phyloP scores from a whole-genome alignment of 345 rosid genomes.

The Leavenworthia alabamica region DNA sequence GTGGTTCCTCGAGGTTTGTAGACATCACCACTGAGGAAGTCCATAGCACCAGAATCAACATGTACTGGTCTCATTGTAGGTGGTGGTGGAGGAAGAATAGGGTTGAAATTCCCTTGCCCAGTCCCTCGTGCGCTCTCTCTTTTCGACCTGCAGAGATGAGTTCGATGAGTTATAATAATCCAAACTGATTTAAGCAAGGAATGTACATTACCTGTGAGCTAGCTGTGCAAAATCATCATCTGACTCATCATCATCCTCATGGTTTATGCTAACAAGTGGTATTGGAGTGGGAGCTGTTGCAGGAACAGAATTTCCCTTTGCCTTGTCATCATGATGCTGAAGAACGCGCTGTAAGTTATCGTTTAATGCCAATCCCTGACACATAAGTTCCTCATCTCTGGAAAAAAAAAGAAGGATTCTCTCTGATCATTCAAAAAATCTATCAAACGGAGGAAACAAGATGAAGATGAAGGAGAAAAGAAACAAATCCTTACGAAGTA shows the following conservation, averaged over 20 bases:
- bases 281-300: slow-evolving; percentile 47
- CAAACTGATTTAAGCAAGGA: background rate
- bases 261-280: slow-evolving; percentile 44
- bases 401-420: slow-evolving; percentile 17
- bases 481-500: slow-evolving; percentile 48
- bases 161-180: background rate
- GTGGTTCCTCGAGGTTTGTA: slow-evolving; percentile 51
- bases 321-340: slow-evolving; percentile 70
- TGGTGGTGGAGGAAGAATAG: slow-evolving; percentile 87
- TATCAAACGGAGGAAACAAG: background rate
- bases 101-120: slow-evolving; percentile 36
- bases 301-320: slow-evolving; percentile 43
- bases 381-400: slow-evolving; percentile 80
- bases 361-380: slow-evolving; percentile 79
- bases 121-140: slow-evolving; percentile 44
- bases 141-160: slow-evolving; percentile 47
- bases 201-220: slow-evolving; percentile 56
- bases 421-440: slow-evolving; percentile 20
- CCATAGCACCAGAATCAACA: slow-evolving; percentile 40
- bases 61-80: slow-evolving; percentile 59
- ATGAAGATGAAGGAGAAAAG: background rate
- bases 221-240: slow-evolving; percentile 88
- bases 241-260: slow-evolving; percentile 68
- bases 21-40: slow-evolving; percentile 81
- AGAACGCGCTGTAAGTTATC: slow-evolving; percentile 84